Conservation (phyloP, 2,329 filamentous ascomycete genomes). For the Diplodia intermedia region DNA sequence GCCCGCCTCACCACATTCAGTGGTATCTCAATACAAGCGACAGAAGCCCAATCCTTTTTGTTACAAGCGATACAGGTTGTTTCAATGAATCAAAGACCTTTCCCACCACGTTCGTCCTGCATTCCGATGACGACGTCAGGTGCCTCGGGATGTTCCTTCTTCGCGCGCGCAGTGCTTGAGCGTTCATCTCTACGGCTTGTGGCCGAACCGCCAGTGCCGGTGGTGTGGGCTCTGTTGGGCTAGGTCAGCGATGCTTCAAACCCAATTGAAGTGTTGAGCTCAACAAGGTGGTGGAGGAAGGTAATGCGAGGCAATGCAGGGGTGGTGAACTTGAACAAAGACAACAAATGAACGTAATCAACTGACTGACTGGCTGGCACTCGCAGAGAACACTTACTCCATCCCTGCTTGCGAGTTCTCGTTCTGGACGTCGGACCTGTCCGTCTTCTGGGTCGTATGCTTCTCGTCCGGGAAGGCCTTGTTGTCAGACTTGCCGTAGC, state of each 20-base stretch:
- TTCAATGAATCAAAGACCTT: constrained; percentile 40
- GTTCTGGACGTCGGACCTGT: constrained; percentile 46
- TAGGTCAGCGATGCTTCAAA: not conserved
- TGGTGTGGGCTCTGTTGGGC: constrained; percentile 36
- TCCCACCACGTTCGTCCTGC: constrained; percentile 58
- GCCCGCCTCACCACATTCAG: not conserved
- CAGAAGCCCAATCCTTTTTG: not conserved
- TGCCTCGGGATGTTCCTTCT: constrained; percentile 57
- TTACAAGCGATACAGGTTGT: not conserved
- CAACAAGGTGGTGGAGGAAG: not conserved
- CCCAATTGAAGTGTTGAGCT: not conserved
- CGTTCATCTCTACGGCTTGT: constrained; percentile 49
- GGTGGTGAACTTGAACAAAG: not conserved
- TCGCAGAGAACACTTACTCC: constrained; percentile 42
- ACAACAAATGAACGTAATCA: not conserved
- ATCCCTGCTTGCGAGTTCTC: constrained; percentile 41
- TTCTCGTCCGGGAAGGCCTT: constrained; percentile 43
- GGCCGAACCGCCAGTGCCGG: constrained; percentile 50
- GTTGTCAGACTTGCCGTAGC: constrained; percentile 37
- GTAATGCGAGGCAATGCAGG: not conserved
- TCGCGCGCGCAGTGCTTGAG: constrained; percentile 50
- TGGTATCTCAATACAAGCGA: not conserved
- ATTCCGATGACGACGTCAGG: constrained; percentile 57
- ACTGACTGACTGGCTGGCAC: not conserved
- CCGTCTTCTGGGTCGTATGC: constrained; percentile 44